Conservation (phyloP, 306 rosid species). For the Trichosanthes truncata region DNA sequence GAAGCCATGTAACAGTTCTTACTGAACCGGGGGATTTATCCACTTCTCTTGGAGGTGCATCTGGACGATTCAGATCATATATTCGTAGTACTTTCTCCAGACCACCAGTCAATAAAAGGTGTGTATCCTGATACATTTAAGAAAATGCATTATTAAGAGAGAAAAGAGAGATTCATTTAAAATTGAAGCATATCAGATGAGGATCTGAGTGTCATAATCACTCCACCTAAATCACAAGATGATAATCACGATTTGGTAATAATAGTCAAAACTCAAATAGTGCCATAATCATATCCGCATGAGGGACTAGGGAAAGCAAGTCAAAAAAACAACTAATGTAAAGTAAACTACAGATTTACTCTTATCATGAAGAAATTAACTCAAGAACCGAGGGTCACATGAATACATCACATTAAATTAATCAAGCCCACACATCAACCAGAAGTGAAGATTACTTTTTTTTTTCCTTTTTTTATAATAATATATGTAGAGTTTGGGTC, state of each 20-base stretch:
- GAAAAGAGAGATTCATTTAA: not conserved
- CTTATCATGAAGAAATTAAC: not conserved
- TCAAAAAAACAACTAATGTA: not conserved
- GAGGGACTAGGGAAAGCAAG: not conserved
- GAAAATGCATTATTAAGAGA: slow-evolving; percentile 11
- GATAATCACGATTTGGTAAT: not conserved
- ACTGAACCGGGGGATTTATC: slow-evolving; percentile 94
- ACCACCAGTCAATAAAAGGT: slow-evolving; percentile 88
- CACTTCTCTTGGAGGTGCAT: slow-evolving; percentile 91
- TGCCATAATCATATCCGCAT: not conserved
- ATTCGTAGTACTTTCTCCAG: slow-evolving; percentile 84
- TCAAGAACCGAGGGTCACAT: not conserved
- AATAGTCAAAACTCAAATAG: not conserved
- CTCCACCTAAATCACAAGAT: not conserved
- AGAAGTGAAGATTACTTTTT: not conserved
- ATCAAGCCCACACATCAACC: not conserved
- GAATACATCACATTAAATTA: not conserved
- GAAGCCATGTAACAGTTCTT: slow-evolving; percentile 94
- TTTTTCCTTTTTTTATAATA: not conserved
- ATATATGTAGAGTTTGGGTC: not conserved
- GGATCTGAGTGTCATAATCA: not conserved
- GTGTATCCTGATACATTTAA: slow-evolving; percentile 56
- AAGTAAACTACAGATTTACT: not conserved
- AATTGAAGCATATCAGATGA: not conserved
- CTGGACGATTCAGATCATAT: slow-evolving; percentile 87